Evolutionary conservation across 768 basidiomycete genomes (phyloP).

Genomic region (Daedaleopsis nitida): DNA sequence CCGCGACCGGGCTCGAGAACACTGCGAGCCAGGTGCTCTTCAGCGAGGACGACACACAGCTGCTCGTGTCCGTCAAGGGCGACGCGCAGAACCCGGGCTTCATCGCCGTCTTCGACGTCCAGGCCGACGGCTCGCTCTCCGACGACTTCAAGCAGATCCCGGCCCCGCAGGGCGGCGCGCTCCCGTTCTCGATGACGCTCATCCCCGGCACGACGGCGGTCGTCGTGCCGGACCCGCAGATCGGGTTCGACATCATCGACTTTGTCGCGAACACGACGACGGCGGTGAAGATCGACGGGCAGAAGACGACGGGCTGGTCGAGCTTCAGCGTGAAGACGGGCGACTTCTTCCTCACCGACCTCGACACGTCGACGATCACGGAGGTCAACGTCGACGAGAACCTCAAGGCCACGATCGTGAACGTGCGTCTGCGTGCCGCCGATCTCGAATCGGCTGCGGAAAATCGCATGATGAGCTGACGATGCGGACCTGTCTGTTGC

Average conservation of each 20-base stretch:
- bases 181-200: slow-evolving; percentile 50
- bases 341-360: slow-evolving; percentile 36
- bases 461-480: neutral
- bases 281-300: slow-evolving; percentile 28
- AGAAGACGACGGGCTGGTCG: slow-evolving; percentile 35
- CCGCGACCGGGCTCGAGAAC: slow-evolving; percentile 50
- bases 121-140: slow-evolving; percentile 45
- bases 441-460: too few relatives aligned
- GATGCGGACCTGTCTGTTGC: neutral
- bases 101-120: slow-evolving; percentile 53
- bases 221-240: slow-evolving; percentile 31
- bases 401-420: slow-evolving; percentile 46
- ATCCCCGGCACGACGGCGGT: slow-evolving; percentile 33
- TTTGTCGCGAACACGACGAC: slow-evolving; percentile 22
- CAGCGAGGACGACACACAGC: slow-evolving; percentile 44
- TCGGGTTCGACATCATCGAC: slow-evolving; percentile 34
- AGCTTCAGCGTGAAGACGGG: slow-evolving; percentile 32
- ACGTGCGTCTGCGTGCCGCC: slow-evolving; percentile 30
- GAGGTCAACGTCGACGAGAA: slow-evolving; percentile 50
- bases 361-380: slow-evolving; percentile 35
- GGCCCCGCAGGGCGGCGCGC: slow-evolving; percentile 42
- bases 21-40: slow-evolving; percentile 50
- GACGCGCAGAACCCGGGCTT: slow-evolving; percentile 47
- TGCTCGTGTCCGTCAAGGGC: slow-evolving; percentile 53
- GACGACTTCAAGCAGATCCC: slow-evolving; percentile 38